phyloP scores from a whole-genome alignment of 371 early-diverging fungal species.

The Lichtheimia ornata region DNA sequence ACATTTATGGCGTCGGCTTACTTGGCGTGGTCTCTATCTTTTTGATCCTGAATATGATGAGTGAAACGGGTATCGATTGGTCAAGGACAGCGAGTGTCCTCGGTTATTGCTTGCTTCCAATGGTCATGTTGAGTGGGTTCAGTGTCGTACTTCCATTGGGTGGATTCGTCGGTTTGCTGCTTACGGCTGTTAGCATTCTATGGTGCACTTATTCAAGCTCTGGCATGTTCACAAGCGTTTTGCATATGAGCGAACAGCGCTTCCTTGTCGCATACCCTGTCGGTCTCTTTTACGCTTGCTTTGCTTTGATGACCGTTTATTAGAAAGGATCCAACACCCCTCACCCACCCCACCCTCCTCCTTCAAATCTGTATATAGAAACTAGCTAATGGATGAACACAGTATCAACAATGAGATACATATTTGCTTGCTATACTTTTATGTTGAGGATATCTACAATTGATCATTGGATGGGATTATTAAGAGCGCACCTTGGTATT shows the following conservation, averaged over 20 bases:
- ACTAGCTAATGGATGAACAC: too few relatives aligned
- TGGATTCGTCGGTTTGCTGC: constrained; percentile 58
- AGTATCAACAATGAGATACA: too few relatives aligned
- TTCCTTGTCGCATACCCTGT: constrained; percentile 96
- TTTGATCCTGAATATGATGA: constrained; percentile 92
- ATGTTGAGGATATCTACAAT: too few relatives aligned
- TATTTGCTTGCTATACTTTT: too few relatives aligned
- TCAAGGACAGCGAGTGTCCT: constrained; percentile 92
- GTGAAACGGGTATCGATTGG: constrained; percentile 83
- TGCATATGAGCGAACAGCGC: constrained; percentile 91
- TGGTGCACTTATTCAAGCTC: constrained; percentile 97
- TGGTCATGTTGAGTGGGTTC: constrained; percentile 83
- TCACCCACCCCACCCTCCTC: too few relatives aligned
- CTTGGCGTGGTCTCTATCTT: constrained; percentile 89
- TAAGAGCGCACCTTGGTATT: too few relatives aligned
- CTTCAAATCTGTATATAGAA: too few relatives aligned
- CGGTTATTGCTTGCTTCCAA: constrained; percentile 95
- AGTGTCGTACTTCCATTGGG: constrained; percentile 52
- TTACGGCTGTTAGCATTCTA: constrained; percentile 71
- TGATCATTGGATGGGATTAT: too few relatives aligned
- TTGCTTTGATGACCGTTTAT: constrained; percentile 94
- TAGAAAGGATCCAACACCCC: constrained; percentile 30
- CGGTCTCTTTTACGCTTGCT: constrained; percentile 90
- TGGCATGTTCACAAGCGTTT: constrained; percentile 92
- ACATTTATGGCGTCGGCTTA: constrained; percentile 94